Base-by-base conservation (phyloP, 345 rosid species). In the Lepidium sativum region DNA sequence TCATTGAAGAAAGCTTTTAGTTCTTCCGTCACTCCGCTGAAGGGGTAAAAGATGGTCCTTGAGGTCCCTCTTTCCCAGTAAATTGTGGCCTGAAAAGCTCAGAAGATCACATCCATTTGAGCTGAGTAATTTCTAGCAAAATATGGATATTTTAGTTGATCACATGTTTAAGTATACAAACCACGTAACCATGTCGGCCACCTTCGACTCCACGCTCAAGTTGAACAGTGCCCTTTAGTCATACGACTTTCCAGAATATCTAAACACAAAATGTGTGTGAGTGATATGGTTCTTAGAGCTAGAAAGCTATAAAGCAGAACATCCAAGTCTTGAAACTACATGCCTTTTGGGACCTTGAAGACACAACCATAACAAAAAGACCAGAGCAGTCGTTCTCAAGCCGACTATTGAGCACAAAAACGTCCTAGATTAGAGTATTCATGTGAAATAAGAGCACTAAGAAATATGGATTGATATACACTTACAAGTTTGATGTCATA, bases 321-420 rank as follows among this genome's bases (percentile, higher is more conserved):
- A 52, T 49, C 18, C 38, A n/a, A n/a, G 51, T 53, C 66, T 75
- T 6, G 1, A 5, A 49, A 55, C 31, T 32, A 80, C 91, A 72
- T 86, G 76, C 97, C 94, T 89, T 84, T 60, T 97, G 97, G 38
- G 97, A 84, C 77, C 79, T 84, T 59, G 96, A 84, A 71, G 92
- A 86, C 50, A 89, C 96, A 43, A 87, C 88, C 98, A 92, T 87
- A 16, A 82, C 96, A 75, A 89, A 89, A 53, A 87, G 86, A 54
- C 98, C 97, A 56, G 95, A 83, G 80, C 96, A 87, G 65, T 94
- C 98, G 14, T 92, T 92, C 76, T 89, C 96, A 70, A 92, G 81
- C 65, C 82, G 87, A 73, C 98, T 89, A 72, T 79, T 72, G 59
- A 80, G 64, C 71, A 75, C 20, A 72, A 43, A 65, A 69, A 68